A percentile compares a stretch with the other conserved stretches of the same genome.
phyloP scores from a whole-genome alignment of 2,329 filamentous ascomycete species.

The Onygena corvina region DNA sequence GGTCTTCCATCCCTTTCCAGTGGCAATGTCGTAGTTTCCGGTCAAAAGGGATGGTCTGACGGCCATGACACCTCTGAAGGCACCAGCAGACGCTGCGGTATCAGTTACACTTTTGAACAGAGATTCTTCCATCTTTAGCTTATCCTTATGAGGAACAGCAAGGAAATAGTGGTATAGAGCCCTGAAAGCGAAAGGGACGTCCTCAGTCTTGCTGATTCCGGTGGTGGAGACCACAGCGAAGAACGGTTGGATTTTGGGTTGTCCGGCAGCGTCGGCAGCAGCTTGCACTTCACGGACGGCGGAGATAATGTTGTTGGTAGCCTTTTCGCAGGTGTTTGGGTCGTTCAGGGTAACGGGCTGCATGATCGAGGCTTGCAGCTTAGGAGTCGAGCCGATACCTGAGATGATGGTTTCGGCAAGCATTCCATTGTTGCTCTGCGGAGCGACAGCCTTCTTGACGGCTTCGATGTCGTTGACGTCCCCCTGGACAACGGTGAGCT shows the following conservation, averaged over 20 bases:
- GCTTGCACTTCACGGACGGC: slow-evolving; percentile 18
- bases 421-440: slow-evolving; percentile 17
- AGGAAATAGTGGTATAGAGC: slow-evolving; percentile 19
- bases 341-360: slow-evolving; percentile 20
- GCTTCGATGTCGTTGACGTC: slow-evolving; percentile 33
- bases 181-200: slow-evolving; percentile 15
- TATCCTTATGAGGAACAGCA: slow-evolving; percentile 20
- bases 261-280: not conserved
- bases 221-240: slow-evolving; percentile 20
- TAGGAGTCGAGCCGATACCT: slow-evolving; percentile 29
- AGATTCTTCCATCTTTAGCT: slow-evolving; percentile 17
- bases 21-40: slow-evolving; percentile 16
- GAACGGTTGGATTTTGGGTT: slow-evolving; percentile 12
- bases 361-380: slow-evolving; percentile 17
- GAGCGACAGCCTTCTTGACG: slow-evolving; percentile 31
- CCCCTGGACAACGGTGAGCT: slow-evolving; percentile 40
- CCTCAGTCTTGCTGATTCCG: slow-evolving; percentile 16
- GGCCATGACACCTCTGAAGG: slow-evolving; percentile 18
- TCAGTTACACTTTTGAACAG: slow-evolving; percentile 17
- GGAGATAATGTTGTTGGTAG: slow-evolving; percentile 17
- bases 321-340: slow-evolving; percentile 19
- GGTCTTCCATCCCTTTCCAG: slow-evolving; percentile 17
- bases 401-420: slow-evolving; percentile 36
- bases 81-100: slow-evolving; percentile 12
- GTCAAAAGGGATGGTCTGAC: slow-evolving; percentile 22